These are phyloP conservation scores for Coemansia sp. DNA, from an alignment of 192 early-diverging fungal species.

Conservation along the genomic window DNA sequence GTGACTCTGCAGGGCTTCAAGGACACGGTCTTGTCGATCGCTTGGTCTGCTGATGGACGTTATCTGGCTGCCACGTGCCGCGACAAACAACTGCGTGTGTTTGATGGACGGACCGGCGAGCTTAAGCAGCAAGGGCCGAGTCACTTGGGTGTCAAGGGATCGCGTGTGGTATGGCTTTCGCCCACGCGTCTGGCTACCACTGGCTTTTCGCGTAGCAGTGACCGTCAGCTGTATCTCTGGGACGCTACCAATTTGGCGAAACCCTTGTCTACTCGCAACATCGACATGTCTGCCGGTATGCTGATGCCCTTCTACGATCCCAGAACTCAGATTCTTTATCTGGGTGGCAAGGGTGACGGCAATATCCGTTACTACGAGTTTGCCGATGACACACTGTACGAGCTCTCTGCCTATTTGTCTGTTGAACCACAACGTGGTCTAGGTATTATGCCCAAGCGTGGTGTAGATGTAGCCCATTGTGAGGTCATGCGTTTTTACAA, in stretches of 20 bases:
- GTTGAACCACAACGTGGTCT: conserved; percentile 91
- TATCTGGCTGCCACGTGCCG: conserved; percentile 88
- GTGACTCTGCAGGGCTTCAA: conserved; percentile 78
- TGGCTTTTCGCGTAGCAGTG: conserved; percentile 89
- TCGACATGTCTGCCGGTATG: conserved; percentile 93
- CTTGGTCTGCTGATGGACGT: conserved; percentile 85
- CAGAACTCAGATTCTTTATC: conserved; percentile 86
- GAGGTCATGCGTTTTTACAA: conserved; percentile 96
- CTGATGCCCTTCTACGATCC: conserved; percentile 96
- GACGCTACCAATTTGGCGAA: conserved; percentile 62
- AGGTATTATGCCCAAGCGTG: conserved; percentile 90
- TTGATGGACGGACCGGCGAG: conserved; percentile 86
- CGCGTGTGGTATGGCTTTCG: conserved; percentile 89
- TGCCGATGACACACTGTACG: conserved; percentile 87
- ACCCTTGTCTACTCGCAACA: conserved; percentile 69
- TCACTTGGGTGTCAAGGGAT: conserved; percentile 98
- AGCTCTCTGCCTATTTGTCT: conserved; percentile 85
- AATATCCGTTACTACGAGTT: conserved; percentile 99
- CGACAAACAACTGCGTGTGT: conserved; percentile 93
- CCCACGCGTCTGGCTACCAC: conserved; percentile 82
- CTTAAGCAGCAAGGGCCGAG: conserved; percentile 71
- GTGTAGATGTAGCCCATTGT: conserved; percentile 76
- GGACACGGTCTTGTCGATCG: conserved; percentile 88
- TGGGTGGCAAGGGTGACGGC: conserved; percentile 98
- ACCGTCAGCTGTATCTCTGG: conserved; percentile 95